These are phyloP conservation scores for Metarhizium anisopliae DNA, from an alignment of 2,329 filamentous ascomycete genomes.

Conservation along the genomic window DNA sequence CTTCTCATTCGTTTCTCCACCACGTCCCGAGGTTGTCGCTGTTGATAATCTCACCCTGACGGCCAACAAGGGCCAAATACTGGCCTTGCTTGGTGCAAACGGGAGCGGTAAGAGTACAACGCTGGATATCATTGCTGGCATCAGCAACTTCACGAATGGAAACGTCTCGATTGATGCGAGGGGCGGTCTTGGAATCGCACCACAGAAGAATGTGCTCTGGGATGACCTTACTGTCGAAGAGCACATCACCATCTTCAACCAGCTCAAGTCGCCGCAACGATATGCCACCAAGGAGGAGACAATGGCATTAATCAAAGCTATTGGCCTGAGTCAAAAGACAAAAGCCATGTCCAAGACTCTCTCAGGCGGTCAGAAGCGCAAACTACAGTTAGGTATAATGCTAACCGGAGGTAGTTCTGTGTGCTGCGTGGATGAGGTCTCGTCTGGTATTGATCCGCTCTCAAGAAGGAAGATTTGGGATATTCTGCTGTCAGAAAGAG, in stretches of 20 bases:
- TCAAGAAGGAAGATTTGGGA: constrained; percentile 89
- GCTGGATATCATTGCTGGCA: constrained; percentile 76
- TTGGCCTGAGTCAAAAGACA: constrained; percentile 69
- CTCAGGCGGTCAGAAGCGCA: constrained; percentile 86
- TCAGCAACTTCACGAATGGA: constrained; percentile 68
- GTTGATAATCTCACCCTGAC: constrained; percentile 65
- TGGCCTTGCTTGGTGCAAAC: constrained; percentile 81
- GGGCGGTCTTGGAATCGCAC: constrained; percentile 76
- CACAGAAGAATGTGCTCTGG: constrained; percentile 93
- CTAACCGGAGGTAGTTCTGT: constrained; percentile 81
- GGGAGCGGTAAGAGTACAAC: constrained; percentile 88
- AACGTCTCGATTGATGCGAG: constrained; percentile 68
- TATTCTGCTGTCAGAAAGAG: constrained; percentile 78
- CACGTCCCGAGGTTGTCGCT: constrained; percentile 52
- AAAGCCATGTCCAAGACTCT: constrained; percentile 66
- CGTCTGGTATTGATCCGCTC: constrained; percentile 77
- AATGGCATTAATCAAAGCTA: constrained; percentile 52
- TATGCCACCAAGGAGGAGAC: constrained; percentile 51
- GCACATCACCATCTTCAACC: constrained; percentile 77
- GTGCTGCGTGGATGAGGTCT: constrained; percentile 88
- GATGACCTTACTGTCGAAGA: constrained; percentile 79
- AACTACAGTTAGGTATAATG: constrained; percentile 91
- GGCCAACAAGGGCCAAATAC: constrained; percentile 72
- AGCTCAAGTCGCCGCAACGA: constrained; percentile 58
- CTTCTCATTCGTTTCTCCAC: constrained; percentile 22